Conservation (phyloP, 768 basidiomycete species). For the Collybiopsis luxurians region DNA sequence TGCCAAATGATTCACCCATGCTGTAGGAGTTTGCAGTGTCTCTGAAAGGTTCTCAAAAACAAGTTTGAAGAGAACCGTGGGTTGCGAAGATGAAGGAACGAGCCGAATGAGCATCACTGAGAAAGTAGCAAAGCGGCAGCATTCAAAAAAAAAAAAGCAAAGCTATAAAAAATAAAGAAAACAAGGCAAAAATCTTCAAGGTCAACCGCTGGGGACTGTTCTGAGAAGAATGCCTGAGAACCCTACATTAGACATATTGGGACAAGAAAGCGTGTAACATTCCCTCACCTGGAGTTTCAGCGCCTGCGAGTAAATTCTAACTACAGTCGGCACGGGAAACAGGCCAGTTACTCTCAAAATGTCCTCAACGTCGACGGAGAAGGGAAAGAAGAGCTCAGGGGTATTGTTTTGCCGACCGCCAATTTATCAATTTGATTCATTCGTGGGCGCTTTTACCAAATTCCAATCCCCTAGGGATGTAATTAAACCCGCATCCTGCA, state of each 20-base stretch:
- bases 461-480: neutral
- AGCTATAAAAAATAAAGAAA: neutral
- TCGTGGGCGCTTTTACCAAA: neutral
- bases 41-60: constrained; percentile 45
- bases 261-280: neutral
- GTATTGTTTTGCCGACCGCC: neutral
- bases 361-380: neutral
- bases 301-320: neutral
- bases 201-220: neutral
- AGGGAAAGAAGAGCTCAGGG: neutral
- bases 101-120: constrained; percentile 58
- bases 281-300: neutral
- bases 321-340: neutral
- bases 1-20: constrained; percentile 56
- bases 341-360: neutral
- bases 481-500: too few species aligned
- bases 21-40: constrained; percentile 41
- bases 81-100: constrained; percentile 37
- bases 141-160: constrained; percentile 1
- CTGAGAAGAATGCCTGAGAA: neutral
- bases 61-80: constrained; percentile 59
- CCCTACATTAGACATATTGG: neutral
- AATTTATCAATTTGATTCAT: neutral
- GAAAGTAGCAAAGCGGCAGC: neutral
- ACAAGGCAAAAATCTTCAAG: neutral